Percentiles rank a stretch among this genome's conserved stretches.
Evolutionary conservation across 148 eudicot genomes (phyloP).

Genomic region (Amaranthus cruentus): DNA sequence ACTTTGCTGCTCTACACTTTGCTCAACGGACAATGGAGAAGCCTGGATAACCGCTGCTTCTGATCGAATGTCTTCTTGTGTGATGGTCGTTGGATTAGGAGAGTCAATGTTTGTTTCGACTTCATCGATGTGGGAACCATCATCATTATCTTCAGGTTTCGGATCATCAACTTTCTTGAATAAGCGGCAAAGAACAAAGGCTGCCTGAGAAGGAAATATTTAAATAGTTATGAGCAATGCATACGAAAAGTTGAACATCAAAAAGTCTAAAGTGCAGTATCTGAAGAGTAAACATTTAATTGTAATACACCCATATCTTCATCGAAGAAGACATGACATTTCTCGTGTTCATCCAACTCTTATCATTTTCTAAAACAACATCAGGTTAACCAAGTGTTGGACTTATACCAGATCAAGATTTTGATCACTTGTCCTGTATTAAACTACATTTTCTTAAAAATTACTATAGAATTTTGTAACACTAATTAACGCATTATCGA

Average conservation of each 20-base stretch:
- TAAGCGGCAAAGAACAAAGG: slow-evolving; percentile 80
- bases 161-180: slow-evolving; percentile 62
- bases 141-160: slow-evolving; percentile 52
- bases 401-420: too few relatives aligned
- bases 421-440: too few relatives aligned
- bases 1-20: slow-evolving; percentile 32
- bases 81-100: slow-evolving; percentile 35
- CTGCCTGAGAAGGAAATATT: slow-evolving; percentile 36
- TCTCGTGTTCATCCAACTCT: too few relatives aligned
- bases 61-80: slow-evolving; percentile 34
- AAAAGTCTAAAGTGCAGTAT: not conserved
- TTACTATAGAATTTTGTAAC: too few relatives aligned
- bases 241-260: not conserved
- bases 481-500: too few relatives aligned
- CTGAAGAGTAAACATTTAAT: too few relatives aligned
- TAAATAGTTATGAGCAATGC: not conserved
- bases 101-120: slow-evolving; percentile 42
- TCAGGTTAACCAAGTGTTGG: too few relatives aligned
- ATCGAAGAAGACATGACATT: too few relatives aligned
- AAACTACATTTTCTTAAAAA: too few relatives aligned
- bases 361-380: too few relatives aligned
- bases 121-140: slow-evolving; percentile 47
- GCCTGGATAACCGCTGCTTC: slow-evolving; percentile 29
- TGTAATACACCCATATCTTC: too few relatives aligned
- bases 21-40: slow-evolving; percentile 35